Base-by-base conservation (phyloP, 2,329 filamentous ascomycete genomes). In the Apiospora sp. region DNA sequence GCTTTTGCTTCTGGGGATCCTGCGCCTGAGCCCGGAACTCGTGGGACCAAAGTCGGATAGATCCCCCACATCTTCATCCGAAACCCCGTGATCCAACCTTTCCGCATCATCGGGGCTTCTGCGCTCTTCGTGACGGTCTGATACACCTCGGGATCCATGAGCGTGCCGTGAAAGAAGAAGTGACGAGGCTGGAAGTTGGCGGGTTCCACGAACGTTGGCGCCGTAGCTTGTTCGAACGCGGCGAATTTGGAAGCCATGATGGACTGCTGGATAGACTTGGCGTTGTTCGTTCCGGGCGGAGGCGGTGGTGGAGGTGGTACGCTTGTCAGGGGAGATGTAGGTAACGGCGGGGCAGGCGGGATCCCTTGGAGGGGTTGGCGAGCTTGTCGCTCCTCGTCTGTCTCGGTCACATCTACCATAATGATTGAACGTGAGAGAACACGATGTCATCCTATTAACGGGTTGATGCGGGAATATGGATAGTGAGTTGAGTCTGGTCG, bases 101-200 rank as follows among this genome's bases (percentile, higher is more conserved):
- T 41, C 10, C 13, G 30, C 61, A 67, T 67, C 13, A 43, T 3
- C 24, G 30, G 61, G 16, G 61, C 22, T n/a, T 67, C 61, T 4
- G 30, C 3, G 30, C 61, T 67, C 34, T 43, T 41, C 19, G 30
- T 41, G 3, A 41, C 30, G 27, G 34, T 41, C 61, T 67, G 61
- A 14, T 37, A 41, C 6, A 67, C 61, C 30, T 43, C 61, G 12
- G 61, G 61, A 16, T 37, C 61, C 30, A 67, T 67, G 61, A 67
- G 61, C 13, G 27, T 19, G 34, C 61, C 61, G n/a, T 67, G 41
- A 12, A 67, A 67, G 12, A 67, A 67, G 27, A 67, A 67, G 41
- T 37, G 41, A 13, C 61, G 61, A 19, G 61, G 61, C n/a, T 30
- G 27, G 24, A 41, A 67, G 37, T 2, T 37, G 13, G n/a, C 34